These are phyloP conservation scores for Rauvolfia tetraphylla DNA, from an alignment of 257 asterid genomes.

Conservation along the genomic window DNA sequence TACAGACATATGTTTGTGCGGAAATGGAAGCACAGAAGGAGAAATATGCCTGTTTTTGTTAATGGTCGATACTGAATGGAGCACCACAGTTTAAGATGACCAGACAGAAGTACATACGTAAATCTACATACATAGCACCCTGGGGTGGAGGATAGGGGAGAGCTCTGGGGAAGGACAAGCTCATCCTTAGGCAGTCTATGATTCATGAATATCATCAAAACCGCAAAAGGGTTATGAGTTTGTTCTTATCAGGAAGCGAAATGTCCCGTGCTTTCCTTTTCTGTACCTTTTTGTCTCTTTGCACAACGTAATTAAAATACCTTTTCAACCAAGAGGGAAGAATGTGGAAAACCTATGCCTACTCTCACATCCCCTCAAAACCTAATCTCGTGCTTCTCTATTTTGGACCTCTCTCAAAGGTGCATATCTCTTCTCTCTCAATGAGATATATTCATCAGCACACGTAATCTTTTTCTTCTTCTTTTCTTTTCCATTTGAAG, in stretches of 20 bases:
- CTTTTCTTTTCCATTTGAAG: background rate
- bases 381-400: background rate
- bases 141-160: no score
- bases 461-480: background rate
- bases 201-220: conserved; percentile 1
- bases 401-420: no score
- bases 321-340: conserved; percentile 8
- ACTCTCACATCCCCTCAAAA: background rate
- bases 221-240: conserved; percentile 3
- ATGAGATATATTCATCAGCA: no score
- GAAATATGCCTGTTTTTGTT: background rate
- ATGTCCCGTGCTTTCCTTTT: conserved; percentile 34
- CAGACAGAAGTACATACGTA: background rate
- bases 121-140: no score
- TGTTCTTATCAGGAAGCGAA: conserved; percentile 16
- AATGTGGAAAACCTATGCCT: background rate
- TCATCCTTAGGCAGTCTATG: background rate
- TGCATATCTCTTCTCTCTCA: no score
- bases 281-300: conserved; percentile 30
- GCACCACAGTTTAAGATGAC: background rate
- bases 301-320: background rate
- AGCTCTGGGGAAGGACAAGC: background rate
- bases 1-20: no score
- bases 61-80: background rate
- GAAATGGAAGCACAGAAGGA: background rate